Base-by-base conservation (phyloP, 441 rosid genomes). In the Oxalis stricta region DNA sequence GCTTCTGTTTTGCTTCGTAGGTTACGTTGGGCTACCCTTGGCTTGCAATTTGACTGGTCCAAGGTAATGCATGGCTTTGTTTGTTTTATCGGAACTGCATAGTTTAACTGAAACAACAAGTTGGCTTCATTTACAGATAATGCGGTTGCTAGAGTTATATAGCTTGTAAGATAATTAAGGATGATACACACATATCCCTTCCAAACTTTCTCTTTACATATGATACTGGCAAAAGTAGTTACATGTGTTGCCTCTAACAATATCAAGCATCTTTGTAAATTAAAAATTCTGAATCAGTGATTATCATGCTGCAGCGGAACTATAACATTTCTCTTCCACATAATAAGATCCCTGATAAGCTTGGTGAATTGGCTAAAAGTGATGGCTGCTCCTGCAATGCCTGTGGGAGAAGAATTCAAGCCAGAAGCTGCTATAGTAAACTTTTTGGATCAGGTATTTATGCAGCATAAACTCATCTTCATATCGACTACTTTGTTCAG, bases 341-440 rank as follows among this genome's bases (percentile, higher is more conserved):
- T 64, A 76, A 80, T 51, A 69, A 71, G 59, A 89, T 89, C 12
- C 97, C 97, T 17, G 73, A 65, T 47, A 69, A 53, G 17, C 94
- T 89, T 8, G 64, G 75, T 70, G 76, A 58, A 46, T 71, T 89
- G 48, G 84, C 94, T 42, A 80, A 62, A 69, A 70, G 41, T n/a
- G 44, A 59, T 79, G 53, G 92, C 97, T 5, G 58, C 73, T 48
- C 72, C 87, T 45, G 92, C 95, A 38, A 79, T 77, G 92, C 78
- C 84, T 24, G 8, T 2, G 4, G 77, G 89, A 38, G 89, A 82
- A 64, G 84, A 82, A 56, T 89, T 89, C 37, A 65, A 26, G 56
- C 92, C 95, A 3, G 94, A 89, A 70, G 97, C 69, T 61, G 94
- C 94, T 1, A 89, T 84, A 33, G 88, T 89, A 19, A 84, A 89